Evolutionary conservation across 768 basidiomycete genomes (phyloP).

Genomic region (Tulasnella sp.): DNA sequence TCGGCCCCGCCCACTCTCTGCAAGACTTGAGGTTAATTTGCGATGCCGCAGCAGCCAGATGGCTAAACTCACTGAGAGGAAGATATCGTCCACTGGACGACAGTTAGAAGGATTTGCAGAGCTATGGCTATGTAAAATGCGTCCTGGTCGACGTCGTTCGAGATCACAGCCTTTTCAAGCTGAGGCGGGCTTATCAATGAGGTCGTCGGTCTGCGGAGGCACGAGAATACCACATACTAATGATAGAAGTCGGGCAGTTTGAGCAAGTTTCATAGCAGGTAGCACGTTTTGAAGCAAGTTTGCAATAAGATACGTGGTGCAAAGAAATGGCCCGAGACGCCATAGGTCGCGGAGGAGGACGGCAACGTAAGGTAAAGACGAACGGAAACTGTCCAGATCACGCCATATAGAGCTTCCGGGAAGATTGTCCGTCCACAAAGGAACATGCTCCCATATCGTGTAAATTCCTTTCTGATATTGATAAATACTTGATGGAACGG

Average conservation of each 20-base stretch:
- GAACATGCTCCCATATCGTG: constrained; percentile 1
- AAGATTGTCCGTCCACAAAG: constrained; percentile 2
- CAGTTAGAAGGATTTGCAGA: background rate
- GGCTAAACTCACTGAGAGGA: background rate
- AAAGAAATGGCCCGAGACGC: background rate
- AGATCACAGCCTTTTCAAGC: background rate
- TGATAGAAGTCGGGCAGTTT: background rate
- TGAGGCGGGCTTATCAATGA: background rate
- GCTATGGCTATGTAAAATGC: background rate
- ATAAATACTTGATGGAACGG: background rate
- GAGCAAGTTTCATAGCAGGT: background rate
- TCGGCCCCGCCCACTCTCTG: background rate
- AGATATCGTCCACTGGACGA: background rate
- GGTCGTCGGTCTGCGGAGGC: background rate
- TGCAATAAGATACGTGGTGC: background rate
- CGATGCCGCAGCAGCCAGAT: no score
- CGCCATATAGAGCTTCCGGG: background rate
- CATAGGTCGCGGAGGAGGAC: background rate
- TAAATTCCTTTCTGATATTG: background rate
- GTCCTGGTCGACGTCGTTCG: background rate
- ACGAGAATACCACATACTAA: background rate
- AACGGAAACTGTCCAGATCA: background rate
- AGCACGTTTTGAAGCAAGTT: background rate
- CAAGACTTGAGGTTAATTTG: no score
- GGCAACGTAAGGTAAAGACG: background rate